phyloP scores from a whole-genome alignment of 2,329 filamentous ascomycete genomes.

The Penicillium sp. region DNA sequence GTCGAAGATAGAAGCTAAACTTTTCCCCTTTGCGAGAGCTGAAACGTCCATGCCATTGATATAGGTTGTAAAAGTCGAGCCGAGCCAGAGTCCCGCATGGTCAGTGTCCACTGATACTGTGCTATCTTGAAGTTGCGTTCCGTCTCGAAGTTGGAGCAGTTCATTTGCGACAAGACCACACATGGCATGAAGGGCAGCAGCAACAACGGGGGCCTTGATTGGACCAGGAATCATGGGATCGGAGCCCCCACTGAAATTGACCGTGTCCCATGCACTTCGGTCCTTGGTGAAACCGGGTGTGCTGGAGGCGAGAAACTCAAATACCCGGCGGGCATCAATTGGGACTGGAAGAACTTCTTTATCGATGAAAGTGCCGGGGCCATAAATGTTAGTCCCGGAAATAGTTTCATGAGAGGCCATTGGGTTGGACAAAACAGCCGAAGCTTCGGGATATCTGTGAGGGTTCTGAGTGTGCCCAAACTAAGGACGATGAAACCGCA shows the following conservation, averaged over 20 bases:
- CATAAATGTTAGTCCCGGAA: constrained; percentile 34
- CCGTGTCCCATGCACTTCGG: constrained; percentile 27
- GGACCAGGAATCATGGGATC: constrained; percentile 47
- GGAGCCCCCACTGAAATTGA: constrained; percentile 43
- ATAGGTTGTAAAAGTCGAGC: constrained; percentile 36
- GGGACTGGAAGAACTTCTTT: constrained; percentile 38
- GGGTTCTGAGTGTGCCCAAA: too few species aligned
- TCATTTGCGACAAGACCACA: constrained; percentile 46
- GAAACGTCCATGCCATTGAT: not conserved
- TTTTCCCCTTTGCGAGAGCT: not conserved
- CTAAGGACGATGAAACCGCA: too few species aligned
- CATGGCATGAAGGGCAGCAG: constrained; percentile 49
- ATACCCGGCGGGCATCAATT: constrained; percentile 40
- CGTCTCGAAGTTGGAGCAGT: constrained; percentile 32
- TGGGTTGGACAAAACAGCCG: too few species aligned
- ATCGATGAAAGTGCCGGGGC: constrained; percentile 46
- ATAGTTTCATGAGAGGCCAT: constrained; percentile 16
- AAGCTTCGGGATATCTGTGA: too few species aligned
- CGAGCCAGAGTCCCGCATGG: constrained; percentile 50
- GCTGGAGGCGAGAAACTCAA: constrained; percentile 38
- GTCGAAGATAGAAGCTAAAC: not conserved
- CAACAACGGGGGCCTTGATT: constrained; percentile 45
- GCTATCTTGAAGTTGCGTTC: constrained; percentile 7
- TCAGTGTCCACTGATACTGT: constrained; percentile 50
- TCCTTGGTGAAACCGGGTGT: constrained; percentile 47